These are phyloP conservation scores for Pyrenophora teres DNA, from an alignment of 2,329 filamentous ascomycete genomes.

Conservation along the genomic window DNA sequence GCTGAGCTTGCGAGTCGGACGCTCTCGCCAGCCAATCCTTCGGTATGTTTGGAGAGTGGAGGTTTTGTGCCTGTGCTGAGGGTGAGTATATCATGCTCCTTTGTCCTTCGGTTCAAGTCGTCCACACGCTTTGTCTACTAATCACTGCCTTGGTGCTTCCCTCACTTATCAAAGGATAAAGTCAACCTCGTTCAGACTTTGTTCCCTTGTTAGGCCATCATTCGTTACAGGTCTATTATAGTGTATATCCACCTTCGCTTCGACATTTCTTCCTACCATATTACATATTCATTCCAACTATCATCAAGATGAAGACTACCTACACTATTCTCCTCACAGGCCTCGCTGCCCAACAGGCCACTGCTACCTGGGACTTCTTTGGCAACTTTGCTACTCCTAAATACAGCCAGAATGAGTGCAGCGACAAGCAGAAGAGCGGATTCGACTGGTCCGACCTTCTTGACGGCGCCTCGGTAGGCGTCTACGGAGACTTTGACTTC, in stretches of 20 bases:
- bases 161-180: slow-evolving; percentile 34
- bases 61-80: slow-evolving; percentile 33
- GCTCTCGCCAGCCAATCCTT: slow-evolving; percentile 19
- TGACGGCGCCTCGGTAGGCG: slow-evolving; percentile 55
- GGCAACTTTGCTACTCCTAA: slow-evolving; percentile 67
- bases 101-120: slow-evolving; percentile 17
- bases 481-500: slow-evolving; percentile 71
- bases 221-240: slow-evolving; percentile 27
- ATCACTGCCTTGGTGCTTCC: slow-evolving; percentile 22
- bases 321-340: slow-evolving; percentile 54
- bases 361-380: slow-evolving; percentile 57
- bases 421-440: slow-evolving; percentile 67
- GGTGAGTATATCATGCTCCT: slow-evolving; percentile 33
- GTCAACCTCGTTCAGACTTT: slow-evolving; percentile 29
- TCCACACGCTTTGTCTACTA: slow-evolving; percentile 22
- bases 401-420: slow-evolving; percentile 79
- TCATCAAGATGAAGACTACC: slow-evolving; percentile 51
- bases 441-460: slow-evolving; percentile 72
- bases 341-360: slow-evolving; percentile 52
- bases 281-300: slow-evolving; percentile 10
- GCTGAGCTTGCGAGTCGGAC: slow-evolving; percentile 31
- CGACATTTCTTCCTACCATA: slow-evolving; percentile 10
- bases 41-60: slow-evolving; percentile 25
- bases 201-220: slow-evolving; percentile 18
- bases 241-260: slow-evolving; percentile 8